Evolutionary conservation across 2,329 filamentous ascomycete species (phyloP).

Genomic region (Aureobasidium sp.): DNA sequence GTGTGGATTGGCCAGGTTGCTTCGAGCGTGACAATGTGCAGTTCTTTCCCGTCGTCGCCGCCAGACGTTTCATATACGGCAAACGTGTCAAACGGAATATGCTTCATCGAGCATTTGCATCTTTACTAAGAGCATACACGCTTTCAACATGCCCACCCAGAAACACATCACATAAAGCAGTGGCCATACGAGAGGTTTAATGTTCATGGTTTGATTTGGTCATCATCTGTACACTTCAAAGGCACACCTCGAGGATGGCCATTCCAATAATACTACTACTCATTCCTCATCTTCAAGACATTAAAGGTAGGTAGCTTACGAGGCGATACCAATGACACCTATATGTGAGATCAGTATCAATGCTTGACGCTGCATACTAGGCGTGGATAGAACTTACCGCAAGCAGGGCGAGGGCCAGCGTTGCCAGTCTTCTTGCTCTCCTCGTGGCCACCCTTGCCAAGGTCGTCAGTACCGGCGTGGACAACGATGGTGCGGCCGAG

Average conservation of each 20-base stretch:
- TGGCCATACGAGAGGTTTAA: neutral
- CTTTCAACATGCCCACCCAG: neutral
- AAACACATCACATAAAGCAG: neutral
- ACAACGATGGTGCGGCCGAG: constrained; percentile 93
- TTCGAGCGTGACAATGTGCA: neutral
- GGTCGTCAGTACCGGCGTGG: constrained; percentile 92
- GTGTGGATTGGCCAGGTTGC: neutral
- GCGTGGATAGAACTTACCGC: constrained; percentile 55
- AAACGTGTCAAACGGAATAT: neutral
- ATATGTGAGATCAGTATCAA: neutral
- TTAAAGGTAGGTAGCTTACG: constrained; percentile 18
- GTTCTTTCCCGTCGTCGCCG: neutral
- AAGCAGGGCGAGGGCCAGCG: constrained; percentile 86
- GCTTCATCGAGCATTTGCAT: neutral
- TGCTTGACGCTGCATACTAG: neutral
- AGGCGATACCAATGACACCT: constrained; percentile 34
- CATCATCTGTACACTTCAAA: constrained; percentile 5
- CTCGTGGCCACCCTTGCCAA: constrained; percentile 84
- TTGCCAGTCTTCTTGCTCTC: constrained; percentile 99
- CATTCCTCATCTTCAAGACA: neutral
- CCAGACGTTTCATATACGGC: neutral
- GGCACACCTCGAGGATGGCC: neutral
- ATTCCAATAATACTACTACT: constrained; percentile 6
- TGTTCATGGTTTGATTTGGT: neutral
- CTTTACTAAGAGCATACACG: neutral